A percentile compares a stretch with the other conserved stretches of the same genome.
Evolutionary conservation across 441 rosid genomes (phyloP).

Genomic region (Pelargonium australe): DNA sequence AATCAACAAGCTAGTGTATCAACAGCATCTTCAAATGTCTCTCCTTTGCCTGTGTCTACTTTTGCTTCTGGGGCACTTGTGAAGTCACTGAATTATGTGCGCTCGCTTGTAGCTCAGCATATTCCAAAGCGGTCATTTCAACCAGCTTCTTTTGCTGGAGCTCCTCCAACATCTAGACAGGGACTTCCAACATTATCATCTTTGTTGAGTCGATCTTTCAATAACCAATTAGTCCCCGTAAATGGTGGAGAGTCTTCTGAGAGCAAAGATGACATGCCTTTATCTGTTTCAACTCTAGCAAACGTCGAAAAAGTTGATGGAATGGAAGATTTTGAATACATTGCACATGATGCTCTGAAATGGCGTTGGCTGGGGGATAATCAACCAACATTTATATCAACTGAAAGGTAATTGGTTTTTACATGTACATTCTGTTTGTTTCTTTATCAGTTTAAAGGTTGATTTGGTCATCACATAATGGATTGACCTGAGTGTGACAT

Average conservation of each 20-base stretch:
- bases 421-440: slow-evolving; percentile 1
- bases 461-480: slow-evolving; percentile 5
- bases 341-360: slow-evolving; percentile 70
- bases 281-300: slow-evolving; percentile 60
- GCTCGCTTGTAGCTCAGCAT: slow-evolving; percentile 83
- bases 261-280: slow-evolving; percentile 49
- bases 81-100: slow-evolving; percentile 90
- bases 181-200: slow-evolving; percentile 73
- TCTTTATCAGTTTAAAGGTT: slow-evolving; percentile 4
- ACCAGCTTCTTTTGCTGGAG: slow-evolving; percentile 81
- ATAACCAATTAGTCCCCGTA: slow-evolving; percentile 68
- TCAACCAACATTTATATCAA: slow-evolving; percentile 41
- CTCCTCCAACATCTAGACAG: slow-evolving; percentile 69
- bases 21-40: slow-evolving; percentile 39
- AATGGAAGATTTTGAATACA: slow-evolving; percentile 59
- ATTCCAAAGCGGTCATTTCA: slow-evolving; percentile 84
- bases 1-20: slow-evolving; percentile 40
- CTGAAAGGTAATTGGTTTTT: slow-evolving; percentile 59
- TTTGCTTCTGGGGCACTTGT: slow-evolving; percentile 82
- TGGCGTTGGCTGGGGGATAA: slow-evolving; percentile 91
- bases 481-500: slow-evolving; percentile 19
- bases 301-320: slow-evolving; percentile 53
- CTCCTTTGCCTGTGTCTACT: slow-evolving; percentile 72
- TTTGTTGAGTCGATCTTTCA: slow-evolving; percentile 78
- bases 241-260: slow-evolving; percentile 60